Base-by-base conservation (phyloP, 345 rosid species). In the Mercurialis annua region DNA sequence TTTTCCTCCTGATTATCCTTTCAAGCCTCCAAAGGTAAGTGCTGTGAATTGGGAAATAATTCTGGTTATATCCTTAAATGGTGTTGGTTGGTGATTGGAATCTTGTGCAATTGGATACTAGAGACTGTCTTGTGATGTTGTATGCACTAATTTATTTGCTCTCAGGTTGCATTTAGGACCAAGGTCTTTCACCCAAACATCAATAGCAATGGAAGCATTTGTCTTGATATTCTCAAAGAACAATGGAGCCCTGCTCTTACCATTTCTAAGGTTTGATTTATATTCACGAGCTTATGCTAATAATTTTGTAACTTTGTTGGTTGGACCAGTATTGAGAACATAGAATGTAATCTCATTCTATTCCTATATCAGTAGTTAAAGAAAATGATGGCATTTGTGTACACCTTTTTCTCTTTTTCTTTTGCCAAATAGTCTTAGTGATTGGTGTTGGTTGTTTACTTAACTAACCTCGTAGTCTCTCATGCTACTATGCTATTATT, bases 221-320 rank as follows among this genome's bases (percentile, higher is more conserved):
- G 82, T 62, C 73, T 81, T 23, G 84, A 81, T 47, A 81, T 81
- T 43, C 82, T 81, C 1, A 81, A 81, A 54, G 84, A 81, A 63
- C 82, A 81, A 29, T 81, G 84, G 84, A 81, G 82, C 48, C 84
- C 84, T 30, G 84, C 84, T 27, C 84, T 81, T 38, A 81, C 84
- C 50, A 78, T 81, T 31, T 81, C 84, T 0, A 81, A 81, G 84
- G 80, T 77, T 44, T 66, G 69, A 62, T 18, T 49, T 49, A 29
- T 6, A 23, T 42, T 48, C n/a, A 2, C 16, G 10, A 2, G 10
- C 10, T 9, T 50, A 43, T 21, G 18, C 20, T 23, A 4, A 10
- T 31, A 23, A 23, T 53, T 24, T 1, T 24, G 2, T 12, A 24
- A 18, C 33, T 24, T 53, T 10, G 31, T n/a, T 7, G 24, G 2